These are phyloP conservation scores for Diplodia intermedia DNA, from an alignment of 2,329 filamentous ascomycete species.

Conservation along the genomic window DNA sequence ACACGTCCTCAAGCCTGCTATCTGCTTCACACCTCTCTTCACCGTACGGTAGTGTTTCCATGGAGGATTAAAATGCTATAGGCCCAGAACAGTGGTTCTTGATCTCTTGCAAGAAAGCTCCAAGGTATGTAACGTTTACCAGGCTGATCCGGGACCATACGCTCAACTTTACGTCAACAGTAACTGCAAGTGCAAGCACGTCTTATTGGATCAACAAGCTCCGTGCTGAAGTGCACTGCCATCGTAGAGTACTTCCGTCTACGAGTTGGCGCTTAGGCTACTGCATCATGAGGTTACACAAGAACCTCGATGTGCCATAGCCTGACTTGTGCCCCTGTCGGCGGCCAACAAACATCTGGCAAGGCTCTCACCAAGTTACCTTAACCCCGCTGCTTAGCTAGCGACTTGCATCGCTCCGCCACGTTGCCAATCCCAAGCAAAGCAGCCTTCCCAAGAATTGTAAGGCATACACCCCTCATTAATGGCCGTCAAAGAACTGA, in stretches of 20 bases:
- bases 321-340: too few species aligned
- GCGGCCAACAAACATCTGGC: too few species aligned
- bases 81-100: not conserved
- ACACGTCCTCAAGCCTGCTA: too few species aligned
- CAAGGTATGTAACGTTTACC: not conserved
- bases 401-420: too few species aligned
- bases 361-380: not conserved
- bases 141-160: not conserved
- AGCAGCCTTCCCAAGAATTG: not conserved
- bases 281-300: not conserved
- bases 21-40: too few species aligned
- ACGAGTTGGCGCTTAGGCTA: not conserved
- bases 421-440: not conserved
- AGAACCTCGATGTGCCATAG: too few species aligned
- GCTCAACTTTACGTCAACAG: not conserved
- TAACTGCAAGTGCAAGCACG: too few species aligned
- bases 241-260: not conserved
- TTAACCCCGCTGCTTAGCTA: not conserved
- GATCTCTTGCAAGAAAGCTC: not conserved
- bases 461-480: not conserved
- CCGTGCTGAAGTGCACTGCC: not conserved
- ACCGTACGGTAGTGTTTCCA: too few species aligned
- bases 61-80: not conserved
- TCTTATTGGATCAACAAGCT: too few species aligned
- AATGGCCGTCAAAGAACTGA: not conserved